Conservation (phyloP, 306 rosid species). For the Lathyrus sativus region DNA sequence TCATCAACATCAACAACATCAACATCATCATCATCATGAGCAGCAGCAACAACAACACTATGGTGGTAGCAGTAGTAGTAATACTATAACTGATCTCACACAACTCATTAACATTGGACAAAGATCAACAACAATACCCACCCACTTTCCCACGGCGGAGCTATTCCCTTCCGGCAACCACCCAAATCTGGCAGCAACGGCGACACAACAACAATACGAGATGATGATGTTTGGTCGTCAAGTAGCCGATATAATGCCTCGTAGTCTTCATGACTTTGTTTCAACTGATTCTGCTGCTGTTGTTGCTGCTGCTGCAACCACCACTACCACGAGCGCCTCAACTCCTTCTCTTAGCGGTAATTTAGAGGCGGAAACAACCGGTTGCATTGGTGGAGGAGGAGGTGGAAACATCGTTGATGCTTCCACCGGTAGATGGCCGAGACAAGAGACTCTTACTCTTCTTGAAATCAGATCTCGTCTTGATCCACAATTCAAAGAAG, state of each 20-base stretch:
- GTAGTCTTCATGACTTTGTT: constrained; percentile 56
- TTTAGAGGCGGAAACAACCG: constrained; percentile 58
- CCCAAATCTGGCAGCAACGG: constrained; percentile 38
- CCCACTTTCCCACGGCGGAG: constrained; percentile 58
- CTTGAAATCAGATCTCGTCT: constrained; percentile 96
- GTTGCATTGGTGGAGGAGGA: background rate
- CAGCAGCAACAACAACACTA: constrained; percentile 33
- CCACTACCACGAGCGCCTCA: constrained; percentile 50
- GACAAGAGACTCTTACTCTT: constrained; percentile 96
- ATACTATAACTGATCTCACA: constrained; percentile 57
- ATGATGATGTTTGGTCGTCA: constrained; percentile 74
- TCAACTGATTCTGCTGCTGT: constrained; percentile 48
- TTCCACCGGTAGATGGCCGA: constrained; percentile 83
- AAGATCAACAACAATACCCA: constrained; percentile 6
- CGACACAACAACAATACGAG: constrained; percentile 48
- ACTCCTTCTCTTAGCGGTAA: constrained; percentile 60
- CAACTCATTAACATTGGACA: constrained; percentile 59
- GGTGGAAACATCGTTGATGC: constrained; percentile 39
- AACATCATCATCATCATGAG: constrained; percentile 42
- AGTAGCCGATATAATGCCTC: constrained; percentile 50
- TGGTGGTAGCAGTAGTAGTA: constrained; percentile 5
- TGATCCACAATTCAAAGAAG: constrained; percentile 92
- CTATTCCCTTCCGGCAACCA: constrained; percentile 55
- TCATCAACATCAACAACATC: background rate
- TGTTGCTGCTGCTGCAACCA: constrained; percentile 10